Conservation (phyloP, 176 grass and related monocot species). For the Musa acuminata region DNA sequence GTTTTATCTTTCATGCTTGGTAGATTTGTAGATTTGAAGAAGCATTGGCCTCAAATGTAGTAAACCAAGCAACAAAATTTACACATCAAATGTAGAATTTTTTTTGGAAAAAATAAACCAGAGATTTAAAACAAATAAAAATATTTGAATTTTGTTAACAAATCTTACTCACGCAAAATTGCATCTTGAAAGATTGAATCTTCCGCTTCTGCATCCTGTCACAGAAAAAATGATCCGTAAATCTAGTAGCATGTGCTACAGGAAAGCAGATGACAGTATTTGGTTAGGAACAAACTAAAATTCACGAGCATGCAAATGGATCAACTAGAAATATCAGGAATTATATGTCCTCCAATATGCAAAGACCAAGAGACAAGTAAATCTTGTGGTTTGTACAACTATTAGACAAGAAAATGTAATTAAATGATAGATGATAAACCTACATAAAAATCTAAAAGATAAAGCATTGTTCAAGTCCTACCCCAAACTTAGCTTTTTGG, state of each 20-base stretch:
- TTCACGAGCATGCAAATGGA: not conserved
- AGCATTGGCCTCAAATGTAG: not conserved
- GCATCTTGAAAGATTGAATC: constrained; percentile 49
- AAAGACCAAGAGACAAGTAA: not conserved
- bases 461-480: constrained; percentile 19
- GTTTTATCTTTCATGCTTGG: too few species aligned
- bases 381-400: not conserved
- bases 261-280: not conserved
- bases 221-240: not conserved
- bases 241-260: not conserved
- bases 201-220: constrained; percentile 59
- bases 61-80: not conserved
- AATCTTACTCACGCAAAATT: constrained; percentile 94
- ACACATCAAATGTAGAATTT: not conserved
- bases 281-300: not conserved
- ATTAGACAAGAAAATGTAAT: not conserved
- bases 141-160: constrained; percentile 20
- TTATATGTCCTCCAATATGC: not conserved
- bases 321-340: not conserved
- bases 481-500: constrained; percentile 84
- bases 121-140: constrained; percentile 1
- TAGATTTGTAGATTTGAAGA: not conserved
- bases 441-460: constrained; percentile 8
- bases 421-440: not conserved
- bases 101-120: not conserved